These are phyloP conservation scores for Monascus purpureus DNA, from an alignment of 495 filamentous ascomycete species.

Conservation along the genomic window DNA sequence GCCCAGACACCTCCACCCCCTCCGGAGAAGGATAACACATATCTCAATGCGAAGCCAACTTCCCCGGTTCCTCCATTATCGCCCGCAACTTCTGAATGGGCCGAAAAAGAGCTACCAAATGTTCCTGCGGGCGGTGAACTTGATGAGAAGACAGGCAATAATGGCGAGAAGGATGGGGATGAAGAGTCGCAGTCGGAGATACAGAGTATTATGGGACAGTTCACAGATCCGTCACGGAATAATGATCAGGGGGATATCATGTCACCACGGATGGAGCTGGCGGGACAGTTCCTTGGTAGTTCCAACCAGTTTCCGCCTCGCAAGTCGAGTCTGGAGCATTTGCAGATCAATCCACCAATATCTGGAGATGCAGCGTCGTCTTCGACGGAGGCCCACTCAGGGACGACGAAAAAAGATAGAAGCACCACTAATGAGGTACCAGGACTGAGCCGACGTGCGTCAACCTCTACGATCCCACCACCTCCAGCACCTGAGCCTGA, in stretches of 20 bases:
- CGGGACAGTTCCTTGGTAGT: constrained; percentile 50
- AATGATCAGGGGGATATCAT: constrained; percentile 62
- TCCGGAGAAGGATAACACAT: constrained; percentile 37
- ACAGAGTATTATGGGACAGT: constrained; percentile 87
- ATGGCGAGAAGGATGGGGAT: constrained; percentile 43
- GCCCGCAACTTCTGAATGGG: constrained; percentile 29
- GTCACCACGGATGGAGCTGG: constrained; percentile 64
- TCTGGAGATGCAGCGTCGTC: constrained; percentile 5
- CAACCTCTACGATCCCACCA: constrained; percentile 41
- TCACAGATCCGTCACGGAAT: constrained; percentile 52
- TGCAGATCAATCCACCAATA: constrained; percentile 11
- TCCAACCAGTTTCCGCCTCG: constrained; percentile 62
- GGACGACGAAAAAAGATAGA: constrained; percentile 11
- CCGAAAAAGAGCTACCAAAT: constrained; percentile 39
- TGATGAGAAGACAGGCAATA: constrained; percentile 30
- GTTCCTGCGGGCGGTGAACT: constrained; percentile 37
- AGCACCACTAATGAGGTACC: constrained; percentile 22
- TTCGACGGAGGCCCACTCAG: constrained; percentile 12
- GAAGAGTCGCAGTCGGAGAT: constrained; percentile 74
- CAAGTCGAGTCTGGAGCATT: constrained; percentile 68
- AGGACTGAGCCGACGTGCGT: constrained; percentile 26
- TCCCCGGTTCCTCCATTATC: constrained; percentile 41
- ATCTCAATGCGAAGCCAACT: constrained; percentile 50
- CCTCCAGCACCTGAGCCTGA: constrained; percentile 81
- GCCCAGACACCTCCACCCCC: constrained; percentile 20